Conservation (phyloP, 208 protist genomes). For the Borovskyia barvae region DNA sequence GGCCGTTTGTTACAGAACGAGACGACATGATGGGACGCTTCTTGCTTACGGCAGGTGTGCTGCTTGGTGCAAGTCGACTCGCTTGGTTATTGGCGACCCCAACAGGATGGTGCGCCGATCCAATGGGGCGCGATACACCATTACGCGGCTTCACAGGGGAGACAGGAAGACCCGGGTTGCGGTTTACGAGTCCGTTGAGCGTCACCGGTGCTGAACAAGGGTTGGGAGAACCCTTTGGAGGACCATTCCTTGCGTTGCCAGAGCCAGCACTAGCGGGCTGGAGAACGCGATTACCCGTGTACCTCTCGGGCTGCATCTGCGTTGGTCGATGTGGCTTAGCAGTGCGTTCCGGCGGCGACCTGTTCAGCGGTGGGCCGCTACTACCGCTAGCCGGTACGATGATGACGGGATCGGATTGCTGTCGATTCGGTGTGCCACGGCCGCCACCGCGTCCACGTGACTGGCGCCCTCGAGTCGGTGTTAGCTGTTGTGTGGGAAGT, state of each 20-base stretch:
- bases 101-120: constrained; percentile 11
- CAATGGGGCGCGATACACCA: constrained; percentile 4
- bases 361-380: constrained; percentile 1
- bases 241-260: neutral
- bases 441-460: neutral
- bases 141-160: constrained; percentile 11
- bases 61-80: constrained; percentile 12
- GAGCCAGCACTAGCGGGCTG: neutral
- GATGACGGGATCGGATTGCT: neutral
- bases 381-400: neutral
- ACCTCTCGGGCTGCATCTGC: neutral
- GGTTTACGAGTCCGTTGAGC: constrained; percentile 2
- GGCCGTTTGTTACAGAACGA: neutral
- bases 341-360: constrained; percentile 5
- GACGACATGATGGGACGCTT: neutral
- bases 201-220: too few species aligned
- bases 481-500: neutral
- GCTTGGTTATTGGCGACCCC: constrained; percentile 9
- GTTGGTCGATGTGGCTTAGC: constrained; percentile 6
- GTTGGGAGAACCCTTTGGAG: too few species aligned
- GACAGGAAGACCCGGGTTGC: neutral
- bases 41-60: neutral
- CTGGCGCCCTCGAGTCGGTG: neutral
- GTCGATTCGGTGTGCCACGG: neutral
- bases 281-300: too few species aligned